Evolutionary conservation across 1,139 yeast genomes (phyloP).

Genomic region (Taphrina communis): DNA sequence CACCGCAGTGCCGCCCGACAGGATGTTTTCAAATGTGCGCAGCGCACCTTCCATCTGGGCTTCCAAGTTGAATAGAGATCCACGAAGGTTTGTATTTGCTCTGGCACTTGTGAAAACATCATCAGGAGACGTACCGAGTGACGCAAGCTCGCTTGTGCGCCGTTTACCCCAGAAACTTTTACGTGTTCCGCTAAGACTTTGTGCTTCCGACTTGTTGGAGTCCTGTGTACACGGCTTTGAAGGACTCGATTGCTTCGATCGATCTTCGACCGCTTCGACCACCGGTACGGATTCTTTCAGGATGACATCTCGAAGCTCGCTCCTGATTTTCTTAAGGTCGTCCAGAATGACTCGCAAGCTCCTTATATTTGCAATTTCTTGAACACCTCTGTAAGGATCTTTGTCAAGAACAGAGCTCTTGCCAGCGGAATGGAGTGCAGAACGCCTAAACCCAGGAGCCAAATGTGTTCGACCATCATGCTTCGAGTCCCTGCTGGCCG

Average conservation of each 20-base stretch:
- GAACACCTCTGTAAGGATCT: not conserved
- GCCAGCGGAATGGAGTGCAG: not conserved
- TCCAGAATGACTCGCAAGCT: not conserved
- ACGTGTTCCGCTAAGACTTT: not conserved
- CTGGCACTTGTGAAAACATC: slow-evolving; percentile 3
- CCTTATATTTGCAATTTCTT: not conserved
- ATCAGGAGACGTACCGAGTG: not conserved
- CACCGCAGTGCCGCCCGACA: not conserved
- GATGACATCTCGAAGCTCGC: slow-evolving; percentile 8
- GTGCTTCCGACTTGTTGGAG: not conserved
- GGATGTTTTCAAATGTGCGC: slow-evolving; percentile 2
- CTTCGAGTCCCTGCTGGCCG: slow-evolving; percentile 47
- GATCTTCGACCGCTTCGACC: not conserved
- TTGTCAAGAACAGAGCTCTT: not conserved
- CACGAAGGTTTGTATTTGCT: not conserved
- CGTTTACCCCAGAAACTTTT: slow-evolving; percentile 18
- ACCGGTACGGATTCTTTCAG: slow-evolving; percentile 1
- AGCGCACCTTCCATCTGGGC: slow-evolving; percentile 1
- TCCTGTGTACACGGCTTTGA: not conserved
- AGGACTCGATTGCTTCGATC: slow-evolving; percentile 1
- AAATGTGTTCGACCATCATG: slow-evolving; percentile 26
- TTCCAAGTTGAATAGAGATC: slow-evolving; percentile 7
- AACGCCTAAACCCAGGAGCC: not conserved
- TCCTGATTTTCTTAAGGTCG: not conserved
- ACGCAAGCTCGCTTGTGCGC: slow-evolving; percentile 20